phyloP scores from a whole-genome alignment of 192 early-diverging fungal genomes.

The Linnemannia elongata region DNA sequence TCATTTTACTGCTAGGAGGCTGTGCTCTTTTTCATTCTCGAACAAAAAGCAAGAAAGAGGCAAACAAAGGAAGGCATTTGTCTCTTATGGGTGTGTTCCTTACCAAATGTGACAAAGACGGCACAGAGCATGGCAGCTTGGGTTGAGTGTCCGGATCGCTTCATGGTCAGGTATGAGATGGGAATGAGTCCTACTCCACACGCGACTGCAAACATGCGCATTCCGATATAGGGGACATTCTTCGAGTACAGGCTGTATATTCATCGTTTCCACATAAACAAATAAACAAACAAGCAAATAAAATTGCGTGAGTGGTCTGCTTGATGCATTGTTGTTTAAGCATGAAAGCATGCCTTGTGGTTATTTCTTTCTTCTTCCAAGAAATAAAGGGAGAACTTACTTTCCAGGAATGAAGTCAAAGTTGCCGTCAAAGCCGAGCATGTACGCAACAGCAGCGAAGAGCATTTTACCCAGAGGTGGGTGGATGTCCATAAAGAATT shows the following conservation, averaged over 20 bases:
- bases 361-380: too few relatives aligned
- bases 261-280: neutral
- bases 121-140: conserved; percentile 83
- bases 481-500: conserved; percentile 96
- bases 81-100: neutral
- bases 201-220: conserved; percentile 85
- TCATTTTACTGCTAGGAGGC: neutral
- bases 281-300: neutral
- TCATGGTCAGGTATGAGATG: conserved; percentile 85
- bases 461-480: conserved; percentile 92
- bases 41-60: neutral
- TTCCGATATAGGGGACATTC: conserved; percentile 92
- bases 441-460: conserved; percentile 72
- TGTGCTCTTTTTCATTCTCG: neutral
- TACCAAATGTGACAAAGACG: conserved; percentile 86
- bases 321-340: neutral
- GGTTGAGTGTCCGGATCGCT: conserved; percentile 83
- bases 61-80: neutral
- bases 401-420: conserved; percentile 91
- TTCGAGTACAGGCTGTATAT: conserved; percentile 64
- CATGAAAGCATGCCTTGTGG: neutral
- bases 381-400: conserved; percentile 44
- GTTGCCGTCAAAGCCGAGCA: conserved; percentile 84
- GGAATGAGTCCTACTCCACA: conserved; percentile 87
- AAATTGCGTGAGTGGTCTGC: neutral